A percentile compares a stretch with the other conserved stretches of the same genome.
Evolutionary conservation across 179 eudicot species (phyloP).

Genomic region (Silene coronaria): DNA sequence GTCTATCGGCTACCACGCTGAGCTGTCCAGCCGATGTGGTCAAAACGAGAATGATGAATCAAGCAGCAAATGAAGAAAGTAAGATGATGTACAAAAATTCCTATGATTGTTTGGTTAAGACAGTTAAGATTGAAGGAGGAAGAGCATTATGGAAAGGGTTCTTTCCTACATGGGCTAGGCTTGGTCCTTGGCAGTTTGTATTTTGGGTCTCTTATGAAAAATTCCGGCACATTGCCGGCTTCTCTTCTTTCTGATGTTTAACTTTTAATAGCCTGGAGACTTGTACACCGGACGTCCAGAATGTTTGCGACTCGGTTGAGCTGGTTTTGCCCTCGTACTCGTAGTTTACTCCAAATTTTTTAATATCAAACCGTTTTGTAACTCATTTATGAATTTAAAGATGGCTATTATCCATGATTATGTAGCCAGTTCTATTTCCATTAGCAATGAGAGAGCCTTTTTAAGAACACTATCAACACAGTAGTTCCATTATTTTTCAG

Average conservation of each 20-base stretch:
- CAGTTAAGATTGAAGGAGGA: slow-evolving; percentile 54
- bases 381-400: background rate
- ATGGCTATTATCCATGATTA: background rate
- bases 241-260: slow-evolving; percentile 54
- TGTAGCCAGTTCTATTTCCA: too few species aligned
- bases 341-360: background rate
- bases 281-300: too few species aligned
- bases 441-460: too few species aligned
- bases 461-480: too few species aligned
- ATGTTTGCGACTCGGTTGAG: background rate
- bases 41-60: slow-evolving; percentile 87
- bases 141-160: slow-evolving; percentile 85
- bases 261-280: too few species aligned
- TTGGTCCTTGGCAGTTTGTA: slow-evolving; percentile 94
- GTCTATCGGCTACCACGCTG: slow-evolving; percentile 73
- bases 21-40: slow-evolving; percentile 92
- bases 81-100: slow-evolving; percentile 49
- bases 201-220: slow-evolving; percentile 95
- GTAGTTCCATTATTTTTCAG: too few species aligned
- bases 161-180: slow-evolving; percentile 92
- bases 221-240: slow-evolving; percentile 57
- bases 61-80: slow-evolving; percentile 36
- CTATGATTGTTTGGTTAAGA: slow-evolving; percentile 72
- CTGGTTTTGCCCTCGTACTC: background rate
- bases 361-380: background rate